Percentiles rank a stretch among this genome's conserved stretches.
Conservation (phyloP, 2,329 filamentous ascomycete genomes). For the Lachnellula hyalina region DNA sequence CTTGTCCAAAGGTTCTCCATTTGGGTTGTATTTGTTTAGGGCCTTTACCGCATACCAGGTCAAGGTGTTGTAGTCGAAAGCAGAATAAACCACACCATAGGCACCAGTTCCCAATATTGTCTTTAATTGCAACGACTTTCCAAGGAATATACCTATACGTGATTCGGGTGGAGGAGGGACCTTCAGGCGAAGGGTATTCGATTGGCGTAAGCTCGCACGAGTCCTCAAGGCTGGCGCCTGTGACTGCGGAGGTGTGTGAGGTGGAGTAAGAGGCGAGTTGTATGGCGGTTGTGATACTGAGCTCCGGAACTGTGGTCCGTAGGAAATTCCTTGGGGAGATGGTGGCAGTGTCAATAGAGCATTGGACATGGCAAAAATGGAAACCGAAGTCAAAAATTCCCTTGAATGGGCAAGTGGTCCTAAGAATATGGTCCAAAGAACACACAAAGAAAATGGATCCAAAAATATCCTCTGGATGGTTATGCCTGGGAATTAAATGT, state of each 20-base stretch:
- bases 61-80: slow-evolving; percentile 66
- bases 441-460: slow-evolving; percentile 17
- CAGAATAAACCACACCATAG: slow-evolving; percentile 93
- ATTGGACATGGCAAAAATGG: slow-evolving; percentile 28
- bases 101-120: slow-evolving; percentile 87
- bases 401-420: slow-evolving; percentile 9
- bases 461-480: slow-evolving; percentile 1
- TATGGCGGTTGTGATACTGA: background rate
- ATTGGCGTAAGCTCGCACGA: background rate
- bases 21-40: slow-evolving; percentile 79
- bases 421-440: slow-evolving; percentile 16
- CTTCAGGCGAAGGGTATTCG: background rate
- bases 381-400: slow-evolving; percentile 14
- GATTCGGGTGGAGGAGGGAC: slow-evolving; percentile 61
- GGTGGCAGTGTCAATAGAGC: slow-evolving; percentile 23
- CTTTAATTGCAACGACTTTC: slow-evolving; percentile 64
- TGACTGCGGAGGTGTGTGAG: slow-evolving; percentile 4
- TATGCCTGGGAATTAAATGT: slow-evolving; percentile 6
- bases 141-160: slow-evolving; percentile 76
- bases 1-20: slow-evolving; percentile 67
- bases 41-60: slow-evolving; percentile 93
- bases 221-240: slow-evolving; percentile 3
- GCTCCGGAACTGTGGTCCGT: background rate
- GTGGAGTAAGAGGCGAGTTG: slow-evolving; percentile 3
- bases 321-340: slow-evolving; percentile 15